phyloP scores from a whole-genome alignment of 169 alveolate species.

The Toxoplasma gondii region DNA sequence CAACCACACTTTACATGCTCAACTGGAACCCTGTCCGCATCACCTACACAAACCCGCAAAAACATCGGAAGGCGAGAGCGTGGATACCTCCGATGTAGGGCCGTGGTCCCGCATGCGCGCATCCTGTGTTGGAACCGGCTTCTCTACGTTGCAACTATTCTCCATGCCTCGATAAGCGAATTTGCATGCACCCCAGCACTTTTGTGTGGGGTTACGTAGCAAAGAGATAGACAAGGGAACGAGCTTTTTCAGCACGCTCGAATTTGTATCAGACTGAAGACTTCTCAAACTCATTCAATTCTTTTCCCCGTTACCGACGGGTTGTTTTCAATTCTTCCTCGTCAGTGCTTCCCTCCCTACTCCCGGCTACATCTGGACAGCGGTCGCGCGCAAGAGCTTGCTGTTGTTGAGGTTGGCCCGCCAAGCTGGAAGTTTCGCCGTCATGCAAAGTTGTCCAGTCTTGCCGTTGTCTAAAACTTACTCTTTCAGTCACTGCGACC shows the following conservation, averaged over 20 bases:
- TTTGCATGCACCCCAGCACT: conserved; percentile 3
- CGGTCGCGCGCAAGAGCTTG: background rate
- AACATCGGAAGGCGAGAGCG: background rate
- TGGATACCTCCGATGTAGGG: background rate
- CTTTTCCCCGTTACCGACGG: too few relatives aligned
- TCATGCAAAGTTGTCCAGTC: too few relatives aligned
- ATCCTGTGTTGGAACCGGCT: background rate
- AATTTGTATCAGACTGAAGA: background rate
- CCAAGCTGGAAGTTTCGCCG: too few relatives aligned
- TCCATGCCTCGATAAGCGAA: background rate
- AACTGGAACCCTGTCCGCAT: background rate
- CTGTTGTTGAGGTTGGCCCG: too few relatives aligned
- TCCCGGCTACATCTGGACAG: background rate
- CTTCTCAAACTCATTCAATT: background rate
- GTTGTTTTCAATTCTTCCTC: too few relatives aligned
- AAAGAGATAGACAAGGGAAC: background rate
- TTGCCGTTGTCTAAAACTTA: too few relatives aligned
- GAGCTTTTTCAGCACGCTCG: background rate
- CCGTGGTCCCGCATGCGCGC: background rate
- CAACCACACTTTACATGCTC: background rate
- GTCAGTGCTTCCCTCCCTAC: too few relatives aligned
- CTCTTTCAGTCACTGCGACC: too few relatives aligned
- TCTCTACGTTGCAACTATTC: background rate
- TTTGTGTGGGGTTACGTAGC: background rate
- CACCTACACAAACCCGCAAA: background rate